Evolutionary conservation across 1,139 yeast species (phyloP), one percentile per base, ranked within the genome.

Genomic region (Nakaseomyces glabratus): DNA sequence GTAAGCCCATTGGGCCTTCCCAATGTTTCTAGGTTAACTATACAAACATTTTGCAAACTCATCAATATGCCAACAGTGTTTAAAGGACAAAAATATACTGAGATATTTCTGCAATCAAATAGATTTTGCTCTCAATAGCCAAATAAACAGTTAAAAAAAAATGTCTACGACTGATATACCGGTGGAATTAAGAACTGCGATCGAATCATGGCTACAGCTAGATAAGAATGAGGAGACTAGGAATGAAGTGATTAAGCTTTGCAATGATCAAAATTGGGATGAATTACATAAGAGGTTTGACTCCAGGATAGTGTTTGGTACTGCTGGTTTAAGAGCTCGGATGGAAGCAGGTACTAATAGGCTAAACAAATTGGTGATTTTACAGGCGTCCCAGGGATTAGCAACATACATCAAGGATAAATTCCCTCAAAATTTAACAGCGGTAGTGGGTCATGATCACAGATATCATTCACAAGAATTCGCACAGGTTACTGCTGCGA

Each of bases 401-500:
- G 82, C 94, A 0, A 61, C 62, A 36, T 84, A 82, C 55, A 62
- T 82, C 2, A 45, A 46, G 15, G 40, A 49, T n/a, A 51, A 55
- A n/a, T 57, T 59, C 14, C 51, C 60, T 2, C 38, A 49, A 19
- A 60, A 63, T 9, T 60, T 73, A 3, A 69, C 69, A 0, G 66
- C 85, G 14, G 95, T 86, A 0, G 64, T 90, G 29, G 97, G 97
- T 2, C 88, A 86, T 60, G 98, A 90, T 55, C 97, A 90, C 57
- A 66, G 98, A 28, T 78, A 69, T 61, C 71, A 86, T 52, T 88
- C 97, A 0, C 68, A 66, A 42, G 62, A 79, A 39, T 90, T 80
- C 63, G 96, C 96, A 2, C 74, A 75, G 41, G 66, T 86, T 23
- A 70, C 95, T 1, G 86, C 86, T 1, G 66, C 79, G 38, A 86